These are phyloP conservation scores for Chrysanthemum seticuspe DNA, from an alignment of 129 eudicot species.

Conservation along the genomic window DNA sequence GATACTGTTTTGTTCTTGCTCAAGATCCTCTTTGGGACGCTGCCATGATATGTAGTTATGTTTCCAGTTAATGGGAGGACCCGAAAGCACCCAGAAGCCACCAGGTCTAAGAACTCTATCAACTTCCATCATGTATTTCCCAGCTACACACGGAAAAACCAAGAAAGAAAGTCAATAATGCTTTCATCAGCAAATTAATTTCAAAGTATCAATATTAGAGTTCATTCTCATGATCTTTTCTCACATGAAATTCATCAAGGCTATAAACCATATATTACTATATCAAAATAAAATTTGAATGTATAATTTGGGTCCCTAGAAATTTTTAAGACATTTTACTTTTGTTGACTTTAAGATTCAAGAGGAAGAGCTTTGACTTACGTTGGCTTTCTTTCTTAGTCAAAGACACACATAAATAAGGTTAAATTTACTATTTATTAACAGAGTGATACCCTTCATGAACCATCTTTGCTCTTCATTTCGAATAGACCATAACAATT, in stretches of 20 bases:
- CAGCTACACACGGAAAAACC: conserved; percentile 50
- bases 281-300: too few relatives aligned
- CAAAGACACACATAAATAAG: too few relatives aligned
- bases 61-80: conserved; percentile 95
- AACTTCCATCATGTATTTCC: conserved; percentile 90
- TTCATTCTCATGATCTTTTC: neutral
- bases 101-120: conserved; percentile 98
- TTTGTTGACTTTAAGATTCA: too few relatives aligned
- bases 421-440: too few relatives aligned
- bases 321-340: too few relatives aligned
- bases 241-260: neutral
- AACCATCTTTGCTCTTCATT: too few relatives aligned
- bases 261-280: neutral
- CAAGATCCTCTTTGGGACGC: conserved; percentile 82
- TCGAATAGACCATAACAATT: too few relatives aligned
- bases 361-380: too few relatives aligned
- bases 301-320: too few relatives aligned
- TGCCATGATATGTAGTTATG: conserved; percentile 75
- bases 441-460: neutral
- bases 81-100: conserved; percentile 97
- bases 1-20: conserved; percentile 75
- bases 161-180: neutral
- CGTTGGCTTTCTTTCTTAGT: too few relatives aligned
- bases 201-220: too few relatives aligned
- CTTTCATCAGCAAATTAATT: too few relatives aligned